phyloP scores from a whole-genome alignment of 176 grass and related monocot genomes.

The Ananas comosus region DNA sequence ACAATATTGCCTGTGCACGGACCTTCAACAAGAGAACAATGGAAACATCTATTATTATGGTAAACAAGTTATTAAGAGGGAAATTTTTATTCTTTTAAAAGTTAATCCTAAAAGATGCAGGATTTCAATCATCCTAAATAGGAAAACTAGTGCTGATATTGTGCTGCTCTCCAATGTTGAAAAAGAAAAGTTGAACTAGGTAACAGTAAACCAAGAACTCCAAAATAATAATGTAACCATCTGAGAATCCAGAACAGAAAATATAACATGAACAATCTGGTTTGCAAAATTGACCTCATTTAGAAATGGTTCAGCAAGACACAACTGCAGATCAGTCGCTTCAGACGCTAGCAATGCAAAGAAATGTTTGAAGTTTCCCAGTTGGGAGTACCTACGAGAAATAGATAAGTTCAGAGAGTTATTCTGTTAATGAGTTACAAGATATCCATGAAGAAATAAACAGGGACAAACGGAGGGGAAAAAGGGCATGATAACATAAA shows the following conservation, averaged over 20 bases:
- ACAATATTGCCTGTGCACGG: constrained; percentile 59
- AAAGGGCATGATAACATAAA: background rate
- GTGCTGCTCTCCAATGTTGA: no score
- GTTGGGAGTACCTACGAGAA: constrained; percentile 52
- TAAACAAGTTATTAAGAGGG: background rate
- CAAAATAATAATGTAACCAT: background rate
- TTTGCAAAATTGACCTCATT: constrained; percentile 43
- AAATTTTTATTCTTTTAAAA: background rate
- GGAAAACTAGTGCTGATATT: no score
- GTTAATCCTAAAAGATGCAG: no score
- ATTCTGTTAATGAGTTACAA: background rate
- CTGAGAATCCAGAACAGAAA: background rate
- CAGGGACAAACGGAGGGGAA: background rate
- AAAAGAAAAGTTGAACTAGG: no score
- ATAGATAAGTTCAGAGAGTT: background rate
- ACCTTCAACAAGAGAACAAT: constrained; percentile 36
- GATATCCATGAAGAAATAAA: background rate
- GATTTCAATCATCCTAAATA: no score
- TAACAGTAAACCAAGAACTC: no score
- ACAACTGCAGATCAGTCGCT: constrained; percentile 66
- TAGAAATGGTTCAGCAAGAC: constrained; percentile 80
- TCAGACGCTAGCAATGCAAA: constrained; percentile 57
- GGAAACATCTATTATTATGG: constrained; percentile 6
- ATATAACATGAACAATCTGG: background rate
- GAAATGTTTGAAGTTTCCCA: constrained; percentile 91